These are phyloP conservation scores for Furcasterigmium furcatum DNA, from an alignment of 2,329 filamentous ascomycete species.

Conservation along the genomic window DNA sequence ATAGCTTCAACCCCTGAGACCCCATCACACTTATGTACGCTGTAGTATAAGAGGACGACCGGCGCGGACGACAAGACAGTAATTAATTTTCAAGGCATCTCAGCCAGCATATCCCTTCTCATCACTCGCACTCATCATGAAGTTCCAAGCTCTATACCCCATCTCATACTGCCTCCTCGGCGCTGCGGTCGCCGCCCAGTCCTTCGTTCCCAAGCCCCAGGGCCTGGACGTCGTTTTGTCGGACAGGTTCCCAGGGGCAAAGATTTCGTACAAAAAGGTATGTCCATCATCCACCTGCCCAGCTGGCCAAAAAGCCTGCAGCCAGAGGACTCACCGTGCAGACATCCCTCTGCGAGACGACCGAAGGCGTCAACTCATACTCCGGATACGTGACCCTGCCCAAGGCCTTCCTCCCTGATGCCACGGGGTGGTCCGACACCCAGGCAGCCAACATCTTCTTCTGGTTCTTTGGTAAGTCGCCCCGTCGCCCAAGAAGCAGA, in stretches of 20 bases:
- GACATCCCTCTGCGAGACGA: constrained; percentile 50
- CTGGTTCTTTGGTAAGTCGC: constrained; percentile 50
- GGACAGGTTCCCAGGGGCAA: constrained; percentile 1
- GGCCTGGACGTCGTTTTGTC: background rate
- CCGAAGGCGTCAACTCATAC: constrained; percentile 50
- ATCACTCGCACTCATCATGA: too few relatives aligned
- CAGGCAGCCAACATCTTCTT: constrained; percentile 54
- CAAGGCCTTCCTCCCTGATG: constrained; percentile 28
- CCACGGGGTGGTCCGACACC: constrained; percentile 32
- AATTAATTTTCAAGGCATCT: too few relatives aligned
- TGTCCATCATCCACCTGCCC: too few relatives aligned
- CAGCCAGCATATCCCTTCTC: too few relatives aligned
- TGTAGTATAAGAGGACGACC: too few relatives aligned
- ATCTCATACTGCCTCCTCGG: too few relatives aligned
- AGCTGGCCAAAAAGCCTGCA: too few relatives aligned
- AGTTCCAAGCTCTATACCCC: too few relatives aligned
- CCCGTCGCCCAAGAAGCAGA: too few relatives aligned
- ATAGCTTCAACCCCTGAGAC: too few relatives aligned
- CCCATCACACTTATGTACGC: too few relatives aligned
- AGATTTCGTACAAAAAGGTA: constrained; percentile 2
- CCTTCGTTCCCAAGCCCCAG: background rate
- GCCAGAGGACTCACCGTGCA: background rate
- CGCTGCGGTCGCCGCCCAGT: background rate
- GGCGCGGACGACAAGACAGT: too few relatives aligned
- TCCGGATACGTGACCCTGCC: constrained; percentile 55